Evolutionary conservation across 148 eudicot species (phyloP), one percentile per base, ranked within the genome.

Genomic region (Dysphania ambrosioides): DNA sequence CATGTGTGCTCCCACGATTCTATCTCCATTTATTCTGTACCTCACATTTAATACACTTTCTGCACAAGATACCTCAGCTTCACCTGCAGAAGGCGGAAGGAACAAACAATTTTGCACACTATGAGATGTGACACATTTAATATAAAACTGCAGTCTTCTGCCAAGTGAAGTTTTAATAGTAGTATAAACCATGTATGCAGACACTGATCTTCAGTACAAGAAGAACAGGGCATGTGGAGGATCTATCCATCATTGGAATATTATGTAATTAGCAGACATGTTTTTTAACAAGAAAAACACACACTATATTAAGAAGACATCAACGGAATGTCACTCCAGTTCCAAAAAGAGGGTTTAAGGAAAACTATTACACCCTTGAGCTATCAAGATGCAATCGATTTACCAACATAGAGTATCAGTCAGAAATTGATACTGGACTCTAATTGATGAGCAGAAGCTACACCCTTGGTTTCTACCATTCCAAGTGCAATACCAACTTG

Each of bases 1-100:
- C 73, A 79, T 85, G 77, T 95, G 99, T 5, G 99, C 96, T 74
- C 99, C 99, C 30, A 83, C 47, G 56, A 75, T 80, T 86, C 97
- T 88, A 80, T 81, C 79, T 61, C 99, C 99, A 63, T 71, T 81
- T 69, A 95, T 90, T 78, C 79, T 80, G 60, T 90, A 95, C 80
- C 83, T 82, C 79, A 95, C 83, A 79, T 90, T 92, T 72, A 95
- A 68, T 57, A 95, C 79, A 77, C 92, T 90, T 56, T 89, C 97
- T 44, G 78, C 75, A 71, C 57, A 65, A 75, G 76, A 56, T 12
- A 78, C 81, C 71, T 82, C 83, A 62, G 81, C 81, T 79, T 86
- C 88, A 71, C 77, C 99, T 92, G 94, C 75, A 71, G 58, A 41
- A 73, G n/a, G 30, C 29, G 56, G 21, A 66, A 66, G 10, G 18